Percentiles rank a stretch among this genome's conserved stretches.
phyloP scores from a whole-genome alignment of 1,284 basidiomycete species.

The Apiotrichum mycotoxinovorans region DNA sequence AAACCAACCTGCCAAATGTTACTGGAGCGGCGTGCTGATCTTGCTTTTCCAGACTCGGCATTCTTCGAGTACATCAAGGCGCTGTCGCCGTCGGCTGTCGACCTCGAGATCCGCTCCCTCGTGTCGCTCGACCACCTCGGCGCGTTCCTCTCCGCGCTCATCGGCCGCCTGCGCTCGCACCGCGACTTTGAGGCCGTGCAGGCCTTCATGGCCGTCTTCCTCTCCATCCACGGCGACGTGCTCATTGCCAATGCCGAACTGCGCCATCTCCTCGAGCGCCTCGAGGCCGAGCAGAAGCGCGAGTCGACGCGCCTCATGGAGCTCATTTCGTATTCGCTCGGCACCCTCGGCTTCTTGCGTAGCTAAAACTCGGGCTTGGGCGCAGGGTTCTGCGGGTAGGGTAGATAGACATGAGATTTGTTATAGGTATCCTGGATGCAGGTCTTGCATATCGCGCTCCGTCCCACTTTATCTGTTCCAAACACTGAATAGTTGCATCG shows the following conservation, averaged over 20 bases:
- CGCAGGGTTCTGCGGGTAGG: too few relatives aligned
- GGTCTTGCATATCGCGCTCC: too few relatives aligned
- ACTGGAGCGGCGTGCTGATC: too few relatives aligned
- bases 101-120: constrained; percentile 79
- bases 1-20: too few relatives aligned
- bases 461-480: neutral
- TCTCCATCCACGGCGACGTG: constrained; percentile 78
- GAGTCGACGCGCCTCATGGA: constrained; percentile 65
- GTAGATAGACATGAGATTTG: too few relatives aligned
- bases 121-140: constrained; percentile 63
- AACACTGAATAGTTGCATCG: too few relatives aligned
- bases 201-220: constrained; percentile 76
- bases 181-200: constrained; percentile 96
- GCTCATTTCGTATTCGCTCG: constrained; percentile 47
- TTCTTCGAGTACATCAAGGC: constrained; percentile 85
- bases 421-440: neutral
- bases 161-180: constrained; percentile 67
- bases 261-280: constrained; percentile 55
- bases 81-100: constrained; percentile 83
- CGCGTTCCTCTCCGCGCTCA: constrained; percentile 71
- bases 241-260: constrained; percentile 67
- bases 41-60: constrained; percentile 58
- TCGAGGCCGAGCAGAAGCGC: constrained; percentile 63
- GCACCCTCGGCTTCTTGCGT: constrained; percentile 47
- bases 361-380: neutral